Base-by-base conservation (phyloP, 495 filamentous ascomycete genomes). In the Xylaria grammica region DNA sequence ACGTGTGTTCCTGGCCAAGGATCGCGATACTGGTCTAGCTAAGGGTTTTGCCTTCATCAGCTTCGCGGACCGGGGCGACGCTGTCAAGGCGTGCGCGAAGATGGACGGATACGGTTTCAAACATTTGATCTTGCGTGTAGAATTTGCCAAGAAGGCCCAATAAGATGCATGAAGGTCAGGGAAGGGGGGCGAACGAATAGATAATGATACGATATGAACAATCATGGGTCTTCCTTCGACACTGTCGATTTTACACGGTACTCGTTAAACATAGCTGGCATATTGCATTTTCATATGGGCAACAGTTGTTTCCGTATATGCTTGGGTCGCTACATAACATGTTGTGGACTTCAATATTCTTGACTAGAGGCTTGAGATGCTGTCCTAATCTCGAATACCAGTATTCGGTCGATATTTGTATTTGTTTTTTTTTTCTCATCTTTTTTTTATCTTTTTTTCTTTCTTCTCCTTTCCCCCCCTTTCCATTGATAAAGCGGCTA, bases 31-130 rank as follows among this genome's bases (percentile, higher is more conserved):
- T 36, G 90, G 91, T 60, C 74, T 92, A 68, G 95, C 96, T 57
- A 99, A 99, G 86, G 95, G 95, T 48, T 99, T 98, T 72, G 95
- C 95, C 19, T 99, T 99, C 76, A 96, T 99, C 81, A 96, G 91
- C 76, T 99, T 93, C 77, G 88, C 88, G 53, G 95, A 98, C 67
- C 85, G 94, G 67, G 77, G 80, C 63, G 96, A 99, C 79, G 95
- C 95, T 60, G 88, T 90, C 62, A 90, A 87, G 78, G 95, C 95
- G 8, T 97, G 94, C 79, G 89, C 91, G 80, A 98, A 97, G 84
- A 91, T 99, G 90, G 95, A 99, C 81, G 96, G 96, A 67, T 97
- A 91, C 78, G 92, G 92, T 73, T 96, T 93, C 80, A 89, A 90
- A 74, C 92, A 96, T 79, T 82, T 96, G 68, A 96, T 96, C 74